These are phyloP conservation scores for Pestalotiopsis sp. DNA, from an alignment of 2,329 filamentous ascomycete genomes.

Conservation along the genomic window DNA sequence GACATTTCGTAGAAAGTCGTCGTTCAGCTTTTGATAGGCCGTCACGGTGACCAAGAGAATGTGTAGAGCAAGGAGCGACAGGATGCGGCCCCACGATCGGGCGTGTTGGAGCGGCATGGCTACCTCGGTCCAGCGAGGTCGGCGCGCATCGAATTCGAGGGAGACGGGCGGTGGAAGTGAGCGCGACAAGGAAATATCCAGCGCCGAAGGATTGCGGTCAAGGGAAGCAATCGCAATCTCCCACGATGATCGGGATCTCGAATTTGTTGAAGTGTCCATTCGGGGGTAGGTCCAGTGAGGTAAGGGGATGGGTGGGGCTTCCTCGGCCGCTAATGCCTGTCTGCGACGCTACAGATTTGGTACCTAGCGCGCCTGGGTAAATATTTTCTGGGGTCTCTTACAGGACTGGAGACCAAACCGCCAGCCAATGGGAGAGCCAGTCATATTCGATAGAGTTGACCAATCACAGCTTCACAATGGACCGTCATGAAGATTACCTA, in stretches of 20 bases:
- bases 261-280: background rate
- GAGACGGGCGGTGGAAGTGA: background rate
- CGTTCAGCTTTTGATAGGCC: slow-evolving; percentile 55
- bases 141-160: slow-evolving; percentile 7
- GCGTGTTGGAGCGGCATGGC: slow-evolving; percentile 13
- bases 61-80: slow-evolving; percentile 26
- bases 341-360: background rate
- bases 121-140: slow-evolving; percentile 19
- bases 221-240: background rate
- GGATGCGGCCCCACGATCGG: slow-evolving; percentile 11
- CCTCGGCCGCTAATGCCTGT: background rate
- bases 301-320: background rate
- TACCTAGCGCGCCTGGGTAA: no score
- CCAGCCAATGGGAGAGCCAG: background rate
- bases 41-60: slow-evolving; percentile 28
- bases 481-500: no score
- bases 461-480: no score
- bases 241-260: background rate
- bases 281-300: background rate
- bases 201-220: background rate
- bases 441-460: no score
- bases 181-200: background rate
- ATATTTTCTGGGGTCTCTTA: background rate
- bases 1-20: slow-evolving; percentile 64
- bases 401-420: background rate